phyloP scores from a whole-genome alignment of 2,329 filamentous ascomycete species.

The Trichophyton rubrum region DNA sequence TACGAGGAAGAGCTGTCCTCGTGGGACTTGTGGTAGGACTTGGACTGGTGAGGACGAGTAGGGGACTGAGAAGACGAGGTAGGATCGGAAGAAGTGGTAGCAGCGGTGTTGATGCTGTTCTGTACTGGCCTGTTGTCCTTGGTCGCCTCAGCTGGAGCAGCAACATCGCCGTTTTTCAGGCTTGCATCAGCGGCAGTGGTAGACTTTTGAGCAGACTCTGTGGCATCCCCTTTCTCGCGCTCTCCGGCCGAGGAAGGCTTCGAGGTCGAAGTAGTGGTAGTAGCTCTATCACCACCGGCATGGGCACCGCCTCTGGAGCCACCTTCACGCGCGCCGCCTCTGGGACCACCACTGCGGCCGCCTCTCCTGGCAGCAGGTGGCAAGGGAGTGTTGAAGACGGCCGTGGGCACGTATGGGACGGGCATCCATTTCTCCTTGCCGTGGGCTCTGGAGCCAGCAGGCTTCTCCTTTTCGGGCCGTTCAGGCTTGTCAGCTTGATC shows the following conservation, averaged over 20 bases:
- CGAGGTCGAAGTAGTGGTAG: conserved; percentile 16
- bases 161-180: background rate
- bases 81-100: conserved; percentile 14
- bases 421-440: conserved; percentile 76
- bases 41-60: conserved; percentile 24
- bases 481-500: conserved; percentile 42
- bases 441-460: conserved; percentile 41
- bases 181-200: background rate
- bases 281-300: conserved; percentile 17
- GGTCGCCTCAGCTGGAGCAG: background rate
- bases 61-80: conserved; percentile 21
- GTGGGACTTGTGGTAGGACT: conserved; percentile 22
- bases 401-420: conserved; percentile 69
- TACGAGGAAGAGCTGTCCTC: conserved; percentile 3
- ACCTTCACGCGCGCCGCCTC: conserved; percentile 40
- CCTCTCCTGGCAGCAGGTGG: conserved; percentile 40
- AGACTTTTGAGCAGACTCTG: background rate
- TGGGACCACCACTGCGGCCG: conserved; percentile 37
- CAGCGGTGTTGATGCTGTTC: background rate
- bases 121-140: background rate
- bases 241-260: conserved; percentile 16
- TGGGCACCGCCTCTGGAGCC: conserved; percentile 35
- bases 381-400: conserved; percentile 75
- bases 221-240: background rate
- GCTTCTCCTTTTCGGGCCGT: conserved; percentile 48